phyloP scores from a whole-genome alignment of 805 yeast genomes.

The Deakozyma indianensis region DNA sequence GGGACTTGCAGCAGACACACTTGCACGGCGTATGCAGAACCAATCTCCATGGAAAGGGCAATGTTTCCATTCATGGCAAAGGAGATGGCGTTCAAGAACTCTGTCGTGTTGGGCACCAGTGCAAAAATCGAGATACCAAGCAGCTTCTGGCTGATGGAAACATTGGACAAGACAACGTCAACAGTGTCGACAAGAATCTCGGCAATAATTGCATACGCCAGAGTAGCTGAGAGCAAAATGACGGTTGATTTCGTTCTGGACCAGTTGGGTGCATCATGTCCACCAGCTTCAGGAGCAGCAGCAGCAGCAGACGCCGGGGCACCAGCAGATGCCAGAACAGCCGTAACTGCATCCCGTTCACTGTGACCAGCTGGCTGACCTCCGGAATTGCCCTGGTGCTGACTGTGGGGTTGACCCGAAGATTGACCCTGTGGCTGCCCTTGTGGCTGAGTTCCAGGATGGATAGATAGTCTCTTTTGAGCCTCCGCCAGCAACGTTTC shows the following conservation, averaged over 20 bases:
- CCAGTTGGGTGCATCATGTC: slow-evolving; percentile 98
- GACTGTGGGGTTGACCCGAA: neutral
- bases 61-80: slow-evolving; percentile 95
- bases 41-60: slow-evolving; percentile 94
- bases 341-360: neutral
- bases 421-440: neutral
- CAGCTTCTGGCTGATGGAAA: slow-evolving; percentile 80
- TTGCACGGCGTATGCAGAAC: slow-evolving; percentile 92
- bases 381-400: too few species aligned
- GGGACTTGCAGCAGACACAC: slow-evolving; percentile 92
- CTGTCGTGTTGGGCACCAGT: slow-evolving; percentile 91
- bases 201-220: slow-evolving; percentile 84
- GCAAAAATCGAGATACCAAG: slow-evolving; percentile 92
- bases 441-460: too few species aligned
- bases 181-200: slow-evolving; percentile 88
- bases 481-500: slow-evolving; percentile 19
- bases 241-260: slow-evolving; percentile 69
- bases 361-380: neutral
- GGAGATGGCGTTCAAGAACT: slow-evolving; percentile 89
- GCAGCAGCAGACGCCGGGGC: slow-evolving; percentile 1
- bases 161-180: slow-evolving; percentile 64
- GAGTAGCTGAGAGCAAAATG: slow-evolving; percentile 69
- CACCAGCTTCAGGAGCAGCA: slow-evolving; percentile 28
- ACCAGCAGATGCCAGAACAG: slow-evolving; percentile 3
- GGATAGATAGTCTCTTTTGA: neutral